Percentiles rank a stretch among this genome's conserved stretches.
phyloP scores from a whole-genome alignment of 805 yeast species.

The Saccharomyces jurei region DNA sequence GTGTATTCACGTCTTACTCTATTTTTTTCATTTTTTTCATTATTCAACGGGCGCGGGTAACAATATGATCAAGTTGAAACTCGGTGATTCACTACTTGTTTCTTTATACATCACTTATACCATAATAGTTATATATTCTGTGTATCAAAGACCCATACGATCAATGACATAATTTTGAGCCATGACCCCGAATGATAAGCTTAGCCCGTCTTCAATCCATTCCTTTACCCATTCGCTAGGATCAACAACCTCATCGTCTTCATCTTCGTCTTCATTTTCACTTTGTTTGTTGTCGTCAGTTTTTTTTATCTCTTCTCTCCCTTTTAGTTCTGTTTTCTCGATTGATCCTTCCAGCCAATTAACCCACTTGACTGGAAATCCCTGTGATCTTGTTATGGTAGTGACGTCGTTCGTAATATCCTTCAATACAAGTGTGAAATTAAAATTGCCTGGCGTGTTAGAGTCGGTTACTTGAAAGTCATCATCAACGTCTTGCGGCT shows the following conservation, averaged over 20 bases:
- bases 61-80: not conserved
- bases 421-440: conserved; percentile 65
- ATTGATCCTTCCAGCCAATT: conserved; percentile 60
- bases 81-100: not conserved
- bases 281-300: conserved; percentile 13
- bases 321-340: conserved; percentile 6
- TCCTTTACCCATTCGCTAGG: conserved; percentile 77
- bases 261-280: conserved; percentile 25
- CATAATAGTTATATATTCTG: not conserved
- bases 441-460: conserved; percentile 46
- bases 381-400: conserved; percentile 72
- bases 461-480: conserved; percentile 33
- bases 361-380: conserved; percentile 87
- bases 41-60: not conserved
- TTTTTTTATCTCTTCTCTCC: conserved; percentile 10
- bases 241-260: conserved; percentile 47
- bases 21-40: not conserved
- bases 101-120: not conserved
- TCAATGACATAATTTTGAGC: conserved; percentile 87
- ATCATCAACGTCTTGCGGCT: conserved; percentile 13
- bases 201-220: conserved; percentile 75
- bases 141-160: conserved; percentile 45
- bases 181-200: conserved; percentile 70
- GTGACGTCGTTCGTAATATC: conserved; percentile 75
- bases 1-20: not conserved